Base-by-base conservation (phyloP, 441 rosid species). In the Euphorbia neoarborescens region DNA sequence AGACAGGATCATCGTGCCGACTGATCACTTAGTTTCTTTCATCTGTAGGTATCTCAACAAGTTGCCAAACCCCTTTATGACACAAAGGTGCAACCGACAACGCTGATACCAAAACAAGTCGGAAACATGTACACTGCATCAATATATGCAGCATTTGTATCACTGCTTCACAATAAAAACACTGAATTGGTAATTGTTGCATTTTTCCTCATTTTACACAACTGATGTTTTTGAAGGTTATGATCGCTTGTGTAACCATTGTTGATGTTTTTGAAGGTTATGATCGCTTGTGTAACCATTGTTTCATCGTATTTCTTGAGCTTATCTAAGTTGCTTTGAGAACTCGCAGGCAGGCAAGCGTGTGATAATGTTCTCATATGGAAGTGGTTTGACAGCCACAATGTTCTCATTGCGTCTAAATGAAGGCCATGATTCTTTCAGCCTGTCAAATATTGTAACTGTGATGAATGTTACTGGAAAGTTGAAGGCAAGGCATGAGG, bases 41-140 rank as follows among this genome's bases (percentile, higher is more conserved):
- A 19, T 71, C 57, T 78, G 65, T 82, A 94, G 97, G 84, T 81
- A 50, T 90, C 99, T 61, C 99, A 94, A 77, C 96, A 90, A 81
- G 83, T 82, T 62, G 86, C 99, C 15, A 94, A 94, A 88, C 83
- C 93, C 51, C 82, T 87, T 13, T 94, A 88, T 37, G 94, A 89
- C 65, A 72, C 83, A 25, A 92, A 88, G 89, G 96, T 92, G 75
- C 94, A 88, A 73, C 94, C 97, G 7, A 81, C 96, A 53, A 89
- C 97, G 67, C 81, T 92, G 85, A 37, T 94, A 63, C 99, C 99
- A 25, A 94, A 94, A 75, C 90, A 90, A 92, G 94, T 90, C 14
- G 99, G 99, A 72, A 94, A 94, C 85, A 94, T 90, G 98, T 94
- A 94, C 79, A 94, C 99, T 1, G 99, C 98, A 75, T 94, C 99